Evolutionary conservation across 805 yeast genomes (phyloP).

Genomic region (Yamadazyma tumulicola): DNA sequence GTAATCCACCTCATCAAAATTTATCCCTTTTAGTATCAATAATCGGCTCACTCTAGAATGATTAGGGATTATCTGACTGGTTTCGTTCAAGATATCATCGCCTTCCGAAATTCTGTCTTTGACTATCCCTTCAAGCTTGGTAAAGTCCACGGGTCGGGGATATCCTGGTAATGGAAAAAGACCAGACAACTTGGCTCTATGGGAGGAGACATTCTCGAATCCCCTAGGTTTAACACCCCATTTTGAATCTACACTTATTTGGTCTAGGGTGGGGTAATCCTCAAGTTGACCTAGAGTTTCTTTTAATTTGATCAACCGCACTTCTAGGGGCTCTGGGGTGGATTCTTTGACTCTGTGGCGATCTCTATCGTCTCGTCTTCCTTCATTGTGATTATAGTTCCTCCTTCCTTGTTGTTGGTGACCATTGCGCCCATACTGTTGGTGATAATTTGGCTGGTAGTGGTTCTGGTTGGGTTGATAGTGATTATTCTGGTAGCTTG

Average conservation of each 20-base stretch:
- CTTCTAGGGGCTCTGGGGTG: slow-evolving; percentile 12
- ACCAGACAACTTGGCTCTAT: slow-evolving; percentile 75
- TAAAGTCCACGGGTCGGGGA: slow-evolving; percentile 43
- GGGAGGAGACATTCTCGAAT: slow-evolving; percentile 70
- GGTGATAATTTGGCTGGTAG: slow-evolving; percentile 2
- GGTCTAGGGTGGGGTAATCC: slow-evolving; percentile 45
- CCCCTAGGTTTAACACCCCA: slow-evolving; percentile 78
- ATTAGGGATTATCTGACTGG: slow-evolving; percentile 35
- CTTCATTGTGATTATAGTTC: not conserved
- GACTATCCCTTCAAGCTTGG: slow-evolving; percentile 37
- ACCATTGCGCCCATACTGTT: not conserved
- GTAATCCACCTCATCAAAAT: slow-evolving; percentile 30
- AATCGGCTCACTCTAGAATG: slow-evolving; percentile 34
- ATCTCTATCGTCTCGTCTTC: slow-evolving; percentile 2
- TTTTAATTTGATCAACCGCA: slow-evolving; percentile 20
- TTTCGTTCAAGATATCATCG: slow-evolving; percentile 29
- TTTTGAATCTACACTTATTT: slow-evolving; percentile 48
- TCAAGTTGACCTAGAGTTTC: slow-evolving; percentile 30
- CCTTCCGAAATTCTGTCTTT: slow-evolving; percentile 29
- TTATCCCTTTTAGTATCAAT: slow-evolving; percentile 28
- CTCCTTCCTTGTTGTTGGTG: slow-evolving; percentile 2
- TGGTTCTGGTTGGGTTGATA: slow-evolving; percentile 1
- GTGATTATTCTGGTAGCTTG: not conserved
- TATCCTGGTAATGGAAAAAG: slow-evolving; percentile 73
- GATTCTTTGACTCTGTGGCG: not conserved